phyloP scores from a whole-genome alignment of 2,329 filamentous ascomycete genomes.

The Aspergillus sp. region DNA sequence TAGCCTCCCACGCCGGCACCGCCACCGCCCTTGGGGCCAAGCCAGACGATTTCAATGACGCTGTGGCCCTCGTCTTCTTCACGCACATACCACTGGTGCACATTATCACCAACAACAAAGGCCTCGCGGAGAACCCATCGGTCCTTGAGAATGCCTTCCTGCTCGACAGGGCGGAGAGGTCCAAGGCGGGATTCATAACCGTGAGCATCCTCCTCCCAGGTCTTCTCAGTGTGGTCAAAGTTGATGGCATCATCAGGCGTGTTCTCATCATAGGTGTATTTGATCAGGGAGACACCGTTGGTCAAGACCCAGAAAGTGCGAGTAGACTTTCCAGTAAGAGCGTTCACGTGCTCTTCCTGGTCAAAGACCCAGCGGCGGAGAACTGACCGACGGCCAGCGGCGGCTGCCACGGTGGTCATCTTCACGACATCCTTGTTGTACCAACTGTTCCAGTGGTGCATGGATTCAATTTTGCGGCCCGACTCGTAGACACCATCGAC shows the following conservation, averaged over 20 bases:
- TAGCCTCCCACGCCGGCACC: constrained; percentile 30
- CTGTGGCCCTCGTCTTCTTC: constrained; percentile 38
- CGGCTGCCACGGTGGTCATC: constrained; percentile 38
- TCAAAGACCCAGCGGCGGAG: constrained; percentile 43
- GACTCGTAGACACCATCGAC: constrained; percentile 41
- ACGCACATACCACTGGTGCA: constrained; percentile 39
- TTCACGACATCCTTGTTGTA: constrained; percentile 41
- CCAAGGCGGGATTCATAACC: constrained; percentile 37
- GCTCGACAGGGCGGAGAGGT: constrained; percentile 34
- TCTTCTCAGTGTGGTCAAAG: constrained; percentile 40
- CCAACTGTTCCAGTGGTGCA: constrained; percentile 44
- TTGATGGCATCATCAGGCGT: constrained; percentile 36
- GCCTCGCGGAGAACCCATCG: constrained; percentile 37
- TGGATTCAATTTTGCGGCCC: constrained; percentile 37
- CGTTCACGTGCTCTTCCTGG: constrained; percentile 33
- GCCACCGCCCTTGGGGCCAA: constrained; percentile 34
- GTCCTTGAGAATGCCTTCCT: constrained; percentile 37
- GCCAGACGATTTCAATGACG: constrained; percentile 41
- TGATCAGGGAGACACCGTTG: constrained; percentile 40
- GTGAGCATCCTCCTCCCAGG: constrained; percentile 39
- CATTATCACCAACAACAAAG: constrained; percentile 36
- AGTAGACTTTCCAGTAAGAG: constrained; percentile 27
- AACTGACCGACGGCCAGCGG: constrained; percentile 36
- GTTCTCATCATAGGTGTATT: constrained; percentile 35
- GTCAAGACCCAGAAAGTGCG: constrained; percentile 41